These are phyloP conservation scores for Blastocystis sp. DNA, from an alignment of 352 stramenopile species.

Conservation along the genomic window DNA sequence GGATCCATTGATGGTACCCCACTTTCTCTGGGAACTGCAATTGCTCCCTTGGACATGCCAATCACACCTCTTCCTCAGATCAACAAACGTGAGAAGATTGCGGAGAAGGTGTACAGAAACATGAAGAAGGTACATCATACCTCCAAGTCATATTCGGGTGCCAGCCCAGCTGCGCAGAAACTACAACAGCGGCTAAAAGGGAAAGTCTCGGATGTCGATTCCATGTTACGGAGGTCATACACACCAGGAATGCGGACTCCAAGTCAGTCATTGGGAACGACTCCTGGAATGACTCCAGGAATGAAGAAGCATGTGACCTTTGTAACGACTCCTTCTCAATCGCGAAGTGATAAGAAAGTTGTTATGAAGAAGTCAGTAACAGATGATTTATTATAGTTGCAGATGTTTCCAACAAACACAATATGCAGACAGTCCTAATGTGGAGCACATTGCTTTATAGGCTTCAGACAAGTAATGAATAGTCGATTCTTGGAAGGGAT, in stretches of 20 bases:
- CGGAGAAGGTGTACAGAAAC: constrained; percentile 26
- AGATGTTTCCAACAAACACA: neutral
- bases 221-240: constrained; percentile 28
- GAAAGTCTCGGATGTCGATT: constrained; percentile 4
- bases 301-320: constrained; percentile 53
- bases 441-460: neutral
- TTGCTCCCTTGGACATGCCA: neutral
- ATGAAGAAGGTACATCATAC: constrained; percentile 1
- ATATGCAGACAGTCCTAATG: neutral
- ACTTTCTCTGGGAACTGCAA: neutral
- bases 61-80: constrained; percentile 27
- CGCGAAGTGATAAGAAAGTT: constrained; percentile 17
- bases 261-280: neutral
- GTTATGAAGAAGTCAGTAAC: constrained; percentile 6
- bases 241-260: neutral
- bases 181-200: constrained; percentile 28
- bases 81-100: constrained; percentile 8
- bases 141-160: neutral
- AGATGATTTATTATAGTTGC: constrained; percentile 22
- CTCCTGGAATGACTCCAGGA: constrained; percentile 30
- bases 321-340: neutral
- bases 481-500: neutral
- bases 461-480: neutral
- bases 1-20: constrained; percentile 21
- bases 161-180: neutral